Evolutionary conservation across 441 rosid genomes (phyloP).

Genomic region (Aquilaria agallochum): DNA sequence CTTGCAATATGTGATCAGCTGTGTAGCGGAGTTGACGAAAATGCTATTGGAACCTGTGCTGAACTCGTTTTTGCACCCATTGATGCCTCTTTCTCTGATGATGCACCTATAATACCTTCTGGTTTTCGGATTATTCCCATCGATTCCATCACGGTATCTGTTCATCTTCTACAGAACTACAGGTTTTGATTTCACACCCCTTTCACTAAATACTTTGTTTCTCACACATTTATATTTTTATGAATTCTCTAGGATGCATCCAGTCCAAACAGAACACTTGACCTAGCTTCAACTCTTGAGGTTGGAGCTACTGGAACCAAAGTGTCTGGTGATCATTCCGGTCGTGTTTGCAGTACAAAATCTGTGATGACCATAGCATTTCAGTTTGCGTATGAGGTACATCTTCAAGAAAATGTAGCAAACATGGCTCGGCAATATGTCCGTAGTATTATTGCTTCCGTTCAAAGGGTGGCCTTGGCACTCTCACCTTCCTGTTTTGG

Average conservation of each 20-base stretch:
- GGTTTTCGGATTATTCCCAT: slow-evolving; percentile 75
- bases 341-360: slow-evolving; percentile 41
- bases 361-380: slow-evolving; percentile 79
- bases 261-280: slow-evolving; percentile 71
- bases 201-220: neutral
- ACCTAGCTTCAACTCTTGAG: slow-evolving; percentile 71
- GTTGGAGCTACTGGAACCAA: slow-evolving; percentile 41
- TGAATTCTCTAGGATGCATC: slow-evolving; percentile 37
- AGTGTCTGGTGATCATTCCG: slow-evolving; percentile 39
- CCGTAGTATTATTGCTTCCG: slow-evolving; percentile 60
- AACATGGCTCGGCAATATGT: slow-evolving; percentile 70
- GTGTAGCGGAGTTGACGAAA: slow-evolving; percentile 68
- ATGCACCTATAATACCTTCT: slow-evolving; percentile 70
- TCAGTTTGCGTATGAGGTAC: slow-evolving; percentile 61
- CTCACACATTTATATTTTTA: neutral
- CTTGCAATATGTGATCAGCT: slow-evolving; percentile 30
- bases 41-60: slow-evolving; percentile 52
- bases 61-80: slow-evolving; percentile 74
- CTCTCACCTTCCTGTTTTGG: slow-evolving; percentile 59
- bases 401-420: slow-evolving; percentile 60
- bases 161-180: slow-evolving; percentile 2
- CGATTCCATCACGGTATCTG: slow-evolving; percentile 47
- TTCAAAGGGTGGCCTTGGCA: slow-evolving; percentile 68
- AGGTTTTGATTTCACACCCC: neutral
- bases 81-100: slow-evolving; percentile 70